phyloP scores from a whole-genome alignment of 2,329 filamentous ascomycete genomes.

The Pseudocercospora crystallina region DNA sequence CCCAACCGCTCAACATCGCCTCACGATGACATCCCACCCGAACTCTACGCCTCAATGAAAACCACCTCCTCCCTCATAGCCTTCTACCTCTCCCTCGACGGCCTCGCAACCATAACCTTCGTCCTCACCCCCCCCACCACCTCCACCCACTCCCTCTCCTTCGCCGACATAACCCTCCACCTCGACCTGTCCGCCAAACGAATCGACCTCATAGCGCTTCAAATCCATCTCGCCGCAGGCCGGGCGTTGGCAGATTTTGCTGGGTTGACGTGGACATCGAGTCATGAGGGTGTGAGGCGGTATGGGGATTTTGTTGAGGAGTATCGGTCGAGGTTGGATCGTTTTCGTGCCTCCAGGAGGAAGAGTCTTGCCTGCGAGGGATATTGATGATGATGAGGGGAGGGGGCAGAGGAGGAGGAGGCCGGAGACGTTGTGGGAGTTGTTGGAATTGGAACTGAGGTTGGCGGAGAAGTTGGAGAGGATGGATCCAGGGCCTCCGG shows the following conservation, averaged over 20 bases:
- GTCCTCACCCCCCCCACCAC: neutral
- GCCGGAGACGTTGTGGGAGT: neutral
- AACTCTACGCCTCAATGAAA: no score
- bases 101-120: neutral
- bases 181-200: no score
- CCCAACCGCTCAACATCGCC: no score
- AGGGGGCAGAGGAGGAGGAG: neutral
- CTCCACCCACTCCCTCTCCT: neutral
- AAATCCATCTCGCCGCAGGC: neutral
- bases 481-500: no score
- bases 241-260: neutral
- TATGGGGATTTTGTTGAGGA: no score
- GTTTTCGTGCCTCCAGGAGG: neutral
- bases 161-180: neutral
- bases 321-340: neutral
- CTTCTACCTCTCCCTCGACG: neutral
- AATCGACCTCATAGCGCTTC: neutral
- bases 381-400: no score
- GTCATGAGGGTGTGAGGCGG: no score
- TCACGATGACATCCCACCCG: no score
- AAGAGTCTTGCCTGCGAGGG: no score
- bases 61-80: neutral
- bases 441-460: neutral
- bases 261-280: no score
- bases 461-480: neutral